Evolutionary conservation across 2,329 filamentous ascomycete species (phyloP).

Genomic region (Fusarium paranaense): DNA sequence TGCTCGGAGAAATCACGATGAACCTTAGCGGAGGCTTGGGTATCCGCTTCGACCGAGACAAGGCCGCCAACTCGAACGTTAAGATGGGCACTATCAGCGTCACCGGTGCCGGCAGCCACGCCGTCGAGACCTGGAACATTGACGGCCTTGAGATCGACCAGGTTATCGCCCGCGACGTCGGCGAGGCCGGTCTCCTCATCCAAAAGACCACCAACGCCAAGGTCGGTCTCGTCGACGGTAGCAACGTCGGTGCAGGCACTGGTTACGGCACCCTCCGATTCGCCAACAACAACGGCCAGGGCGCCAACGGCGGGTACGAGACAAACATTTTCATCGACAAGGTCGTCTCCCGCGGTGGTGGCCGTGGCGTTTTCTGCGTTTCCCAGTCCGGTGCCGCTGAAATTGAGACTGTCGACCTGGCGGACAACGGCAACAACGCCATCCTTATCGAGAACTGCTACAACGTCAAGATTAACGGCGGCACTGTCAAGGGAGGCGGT

Average conservation of each 20-base stretch:
- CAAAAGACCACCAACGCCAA: slow-evolving; percentile 64
- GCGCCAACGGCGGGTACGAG: slow-evolving; percentile 58
- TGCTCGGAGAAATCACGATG: slow-evolving; percentile 64
- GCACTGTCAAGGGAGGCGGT: slow-evolving; percentile 65
- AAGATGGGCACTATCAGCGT: slow-evolving; percentile 63
- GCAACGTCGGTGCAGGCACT: slow-evolving; percentile 63
- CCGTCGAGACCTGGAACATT: slow-evolving; percentile 71
- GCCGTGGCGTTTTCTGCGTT: slow-evolving; percentile 68
- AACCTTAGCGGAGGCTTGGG: slow-evolving; percentile 65
- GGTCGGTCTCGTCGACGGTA: slow-evolving; percentile 66
- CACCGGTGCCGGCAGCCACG: slow-evolving; percentile 65
- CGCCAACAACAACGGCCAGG: slow-evolving; percentile 66
- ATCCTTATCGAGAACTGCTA: slow-evolving; percentile 72
- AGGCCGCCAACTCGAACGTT: slow-evolving; percentile 64
- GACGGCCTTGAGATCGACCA: slow-evolving; percentile 62
- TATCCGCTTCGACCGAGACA: slow-evolving; percentile 68
- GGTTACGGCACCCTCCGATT: slow-evolving; percentile 69
- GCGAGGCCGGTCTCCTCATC: slow-evolving; percentile 67
- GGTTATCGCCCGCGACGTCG: slow-evolving; percentile 65
- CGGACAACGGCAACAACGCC: slow-evolving; percentile 66
- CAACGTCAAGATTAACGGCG: slow-evolving; percentile 62
- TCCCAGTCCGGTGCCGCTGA: slow-evolving; percentile 65
- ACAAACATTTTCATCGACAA: slow-evolving; percentile 64
- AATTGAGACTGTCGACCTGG: slow-evolving; percentile 62
- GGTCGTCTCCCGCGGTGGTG: slow-evolving; percentile 67